phyloP scores from a whole-genome alignment of 2,329 filamentous ascomycete genomes.

The Sporothrix protearum region DNA sequence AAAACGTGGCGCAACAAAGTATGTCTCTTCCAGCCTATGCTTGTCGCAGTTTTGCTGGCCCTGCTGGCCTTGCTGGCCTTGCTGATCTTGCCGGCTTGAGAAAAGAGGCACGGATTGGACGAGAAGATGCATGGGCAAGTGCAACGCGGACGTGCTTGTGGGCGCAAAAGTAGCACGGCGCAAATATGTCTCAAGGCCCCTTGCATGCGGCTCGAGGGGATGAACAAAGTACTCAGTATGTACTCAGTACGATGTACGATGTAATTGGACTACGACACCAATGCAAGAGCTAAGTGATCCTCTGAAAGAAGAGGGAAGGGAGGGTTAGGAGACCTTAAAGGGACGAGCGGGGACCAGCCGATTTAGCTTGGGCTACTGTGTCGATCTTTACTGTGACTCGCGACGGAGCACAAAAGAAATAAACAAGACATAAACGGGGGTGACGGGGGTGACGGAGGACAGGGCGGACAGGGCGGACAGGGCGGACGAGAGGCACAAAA shows the following conservation, averaged over 20 bases:
- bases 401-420: background rate
- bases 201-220: background rate
- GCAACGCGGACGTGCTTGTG: background rate
- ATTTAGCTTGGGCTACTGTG: background rate
- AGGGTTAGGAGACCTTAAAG: background rate
- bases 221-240: background rate
- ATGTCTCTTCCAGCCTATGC: background rate
- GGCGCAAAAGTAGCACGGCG: background rate
- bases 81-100: too few relatives aligned
- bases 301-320: background rate
- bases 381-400: background rate
- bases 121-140: background rate
- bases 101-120: background rate
- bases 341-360: background rate
- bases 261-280: background rate
- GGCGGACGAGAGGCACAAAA: background rate
- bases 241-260: too few relatives aligned
- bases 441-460: too few relatives aligned
- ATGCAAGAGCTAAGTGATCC: background rate
- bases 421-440: conserved; percentile 1
- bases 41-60: background rate
- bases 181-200: background rate
- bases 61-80: too few relatives aligned
- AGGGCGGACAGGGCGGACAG: background rate
- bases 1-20: conserved; percentile 8